Base-by-base conservation (phyloP, 2,329 filamentous ascomycete species). In the Fusarium sarcochroum region DNA sequence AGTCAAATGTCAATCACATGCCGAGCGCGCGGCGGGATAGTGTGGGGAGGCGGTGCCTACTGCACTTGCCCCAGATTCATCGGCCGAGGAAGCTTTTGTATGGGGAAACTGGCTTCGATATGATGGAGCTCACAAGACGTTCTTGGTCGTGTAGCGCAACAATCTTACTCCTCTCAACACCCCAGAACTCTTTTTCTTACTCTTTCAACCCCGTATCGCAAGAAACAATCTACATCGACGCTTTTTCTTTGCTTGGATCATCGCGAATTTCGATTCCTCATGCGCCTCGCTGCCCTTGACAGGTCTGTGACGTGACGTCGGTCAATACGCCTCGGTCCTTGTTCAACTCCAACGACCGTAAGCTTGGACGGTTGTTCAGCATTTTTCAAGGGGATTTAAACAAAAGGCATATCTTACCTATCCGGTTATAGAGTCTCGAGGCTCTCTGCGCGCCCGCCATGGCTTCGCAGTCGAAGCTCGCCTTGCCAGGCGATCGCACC, bases 401-500 rank as follows among this genome's bases (percentile, higher is more conserved):
- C 34, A 7, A 61, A n/a, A 18, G 18, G 7, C 34, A 7, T 14
- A 21, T 17, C 21, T 35, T 47, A 32, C 2, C 8, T 23, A 30
- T 15, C 15, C 6, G 45, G 38, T 9, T 18, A 32, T 52, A 57
- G 63, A 51, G 63, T 37, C 37, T 27, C 17, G 18, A 20, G 45
- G 32, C 51, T 60, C 65, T 23, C 17, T 37, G 40, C 44, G 38
- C 34, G 38, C 54, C 56, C 41, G 74, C 69, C 70, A 95, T 95
- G 92, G 91, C 91, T 63, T 88, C 83, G 60, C 91, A 91, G 76
- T 95, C 93, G 51, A 95, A 94, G 78, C 82, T 93, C 66, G 81
- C 85, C 47, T 83, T 90, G 38, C 78, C 81, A 42, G 80, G 85
- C 64, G 88, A 92, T 71, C 87, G 87, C 71, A 90, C 88, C 59